Evolutionary conservation across 2,329 filamentous ascomycete species (phyloP), one percentile per base, ranked within the genome.

Genomic region (Aotearoamyces nothofagi): DNA sequence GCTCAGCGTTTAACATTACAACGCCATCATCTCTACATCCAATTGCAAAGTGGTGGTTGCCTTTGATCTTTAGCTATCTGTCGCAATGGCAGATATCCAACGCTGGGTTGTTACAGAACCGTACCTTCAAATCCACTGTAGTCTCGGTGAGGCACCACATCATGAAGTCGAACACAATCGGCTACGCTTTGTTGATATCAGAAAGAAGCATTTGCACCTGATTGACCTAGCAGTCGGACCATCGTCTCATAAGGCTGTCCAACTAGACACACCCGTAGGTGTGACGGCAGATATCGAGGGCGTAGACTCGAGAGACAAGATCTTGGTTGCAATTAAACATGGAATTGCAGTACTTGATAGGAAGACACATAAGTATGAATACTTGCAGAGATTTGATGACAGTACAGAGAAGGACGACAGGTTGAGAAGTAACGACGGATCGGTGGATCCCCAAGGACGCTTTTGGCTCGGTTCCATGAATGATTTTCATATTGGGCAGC

Each of bases 391-490:
- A 34, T 70, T 69, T 43, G 43, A 50, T 37, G 52, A 57, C 26
- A 38, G 26, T 2, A 36, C 41, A 22, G 39, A 44, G 15, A 27
- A 17, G 14, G 19, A 35, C 29, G 42, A 38, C 13, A 55, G 72
- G 13, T 60, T 80, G 49, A 58, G 71, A 32, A 65, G 78, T 52
- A 93, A 93, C 47, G 86, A 93, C 47, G 84, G 84, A 26, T 78
- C 73, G 4, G 72, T 81, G 29, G 84, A 93, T 47, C 74, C 72
- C 15, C 65, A 74, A 37, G 84, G 86, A 17, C 63, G 82, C 17
- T 90, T 87, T 55, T 92, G 82, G 78, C 62, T 84, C 5, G 82
- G 83, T 5, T 69, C 69, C 37, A 92, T 93, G 80, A 90, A 82
- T 37, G 82, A 92, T 46, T 77, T 81, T 31, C 45, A 45, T 37